Percentiles rank a stretch among this genome's conserved stretches.
Evolutionary conservation across 306 rosid genomes (phyloP).

Genomic region (Argentina anserina): DNA sequence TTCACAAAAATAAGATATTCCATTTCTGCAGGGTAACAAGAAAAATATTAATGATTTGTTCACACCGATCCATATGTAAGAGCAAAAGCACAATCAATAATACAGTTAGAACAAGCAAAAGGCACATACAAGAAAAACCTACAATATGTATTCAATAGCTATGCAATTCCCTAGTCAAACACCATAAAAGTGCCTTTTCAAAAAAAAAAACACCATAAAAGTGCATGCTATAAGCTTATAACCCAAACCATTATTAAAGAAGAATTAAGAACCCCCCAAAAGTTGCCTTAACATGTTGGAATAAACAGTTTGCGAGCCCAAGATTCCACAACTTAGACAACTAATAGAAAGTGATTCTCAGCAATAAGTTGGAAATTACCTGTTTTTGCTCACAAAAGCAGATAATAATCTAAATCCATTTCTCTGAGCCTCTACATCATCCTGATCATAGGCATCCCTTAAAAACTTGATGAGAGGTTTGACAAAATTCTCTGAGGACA

Average conservation of each 20-base stretch:
- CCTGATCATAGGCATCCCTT: conserved; percentile 49
- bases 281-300: not conserved
- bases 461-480: conserved; percentile 65
- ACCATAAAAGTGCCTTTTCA: not conserved
- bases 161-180: conserved; percentile 7
- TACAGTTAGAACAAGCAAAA: not conserved
- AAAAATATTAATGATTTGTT: conserved; percentile 5
- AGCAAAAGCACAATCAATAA: conserved; percentile 11
- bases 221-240: not conserved
- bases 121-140: not conserved
- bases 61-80: conserved; percentile 9
- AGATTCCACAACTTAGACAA: not conserved
- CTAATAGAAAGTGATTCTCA: not conserved
- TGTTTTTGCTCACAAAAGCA: conserved; percentile 56
- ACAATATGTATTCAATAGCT: conserved; percentile 7
- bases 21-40: conserved; percentile 43
- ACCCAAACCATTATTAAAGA: not conserved
- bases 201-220: conserved; percentile 1
- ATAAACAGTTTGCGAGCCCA: not conserved
- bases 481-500: conserved; percentile 42
- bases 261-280: not conserved
- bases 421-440: conserved; percentile 51
- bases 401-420: conserved; percentile 59
- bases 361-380: conserved; percentile 34
- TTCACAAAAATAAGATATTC: conserved; percentile 33